Percentiles rank a stretch among this genome's conserved stretches.
Conservation (phyloP, 1,284 basidiomycete genomes). For the Apiotrichum sp. region DNA sequence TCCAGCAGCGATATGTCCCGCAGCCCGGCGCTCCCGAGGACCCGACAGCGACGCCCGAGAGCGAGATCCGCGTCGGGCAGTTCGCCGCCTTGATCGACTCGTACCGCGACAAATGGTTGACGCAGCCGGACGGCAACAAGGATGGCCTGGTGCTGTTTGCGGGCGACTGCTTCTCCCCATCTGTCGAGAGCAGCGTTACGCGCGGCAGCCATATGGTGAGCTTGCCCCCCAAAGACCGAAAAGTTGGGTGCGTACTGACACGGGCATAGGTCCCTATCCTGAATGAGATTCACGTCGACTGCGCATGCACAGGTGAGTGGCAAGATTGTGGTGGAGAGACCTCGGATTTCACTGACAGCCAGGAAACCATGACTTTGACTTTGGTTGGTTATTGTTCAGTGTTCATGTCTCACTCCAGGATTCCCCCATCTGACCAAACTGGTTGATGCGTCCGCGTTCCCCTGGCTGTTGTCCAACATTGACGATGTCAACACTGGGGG, state of each 20-base stretch:
- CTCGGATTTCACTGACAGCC: not conserved
- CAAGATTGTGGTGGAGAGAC: not conserved
- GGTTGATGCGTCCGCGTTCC: slow-evolving; percentile 62
- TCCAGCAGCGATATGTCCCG: slow-evolving; percentile 52
- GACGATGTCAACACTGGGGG: slow-evolving; percentile 58
- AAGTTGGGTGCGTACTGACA: not conserved
- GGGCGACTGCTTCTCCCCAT: slow-evolving; percentile 80
- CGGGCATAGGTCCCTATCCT: slow-evolving; percentile 62
- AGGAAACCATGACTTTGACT: slow-evolving; percentile 84
- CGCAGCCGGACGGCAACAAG: slow-evolving; percentile 33
- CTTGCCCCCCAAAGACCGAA: not conserved
- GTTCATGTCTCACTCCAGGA: slow-evolving; percentile 48
- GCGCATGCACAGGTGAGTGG: slow-evolving; percentile 36
- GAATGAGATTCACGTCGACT: slow-evolving; percentile 52
- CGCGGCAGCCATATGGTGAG: slow-evolving; percentile 85
- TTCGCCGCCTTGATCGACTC: slow-evolving; percentile 45
- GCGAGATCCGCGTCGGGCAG: slow-evolving; percentile 47
- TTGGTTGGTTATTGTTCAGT: slow-evolving; percentile 47
- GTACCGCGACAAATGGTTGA: slow-evolving; percentile 36
- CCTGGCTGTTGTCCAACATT: slow-evolving; percentile 69
- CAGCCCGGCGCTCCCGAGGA: slow-evolving; percentile 30
- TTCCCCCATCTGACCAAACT: slow-evolving; percentile 73
- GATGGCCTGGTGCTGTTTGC: slow-evolving; percentile 81
- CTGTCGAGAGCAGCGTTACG: slow-evolving; percentile 78
- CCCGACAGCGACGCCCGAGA: slow-evolving; percentile 1